Evolutionary conservation across 2,329 filamentous ascomycete genomes (phyloP).

Genomic region (Periconia sp.): DNA sequence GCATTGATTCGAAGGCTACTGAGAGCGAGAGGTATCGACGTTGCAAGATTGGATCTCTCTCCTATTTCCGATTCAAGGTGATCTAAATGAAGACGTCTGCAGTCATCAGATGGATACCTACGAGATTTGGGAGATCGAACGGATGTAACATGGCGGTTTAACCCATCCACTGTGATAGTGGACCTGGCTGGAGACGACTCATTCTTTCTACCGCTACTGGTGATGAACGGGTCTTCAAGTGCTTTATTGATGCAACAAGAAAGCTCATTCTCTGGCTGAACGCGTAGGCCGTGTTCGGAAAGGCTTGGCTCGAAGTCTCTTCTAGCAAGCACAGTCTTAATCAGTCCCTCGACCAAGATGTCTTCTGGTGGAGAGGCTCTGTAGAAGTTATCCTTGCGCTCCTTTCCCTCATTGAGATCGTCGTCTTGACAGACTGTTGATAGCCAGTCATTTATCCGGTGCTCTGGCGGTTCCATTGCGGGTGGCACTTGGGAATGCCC

Average conservation of each 20-base stretch:
- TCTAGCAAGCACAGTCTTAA: too few species aligned
- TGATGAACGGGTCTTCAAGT: conserved; percentile 2
- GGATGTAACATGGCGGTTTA: too few species aligned
- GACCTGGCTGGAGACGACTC: background rate
- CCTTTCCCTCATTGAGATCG: background rate
- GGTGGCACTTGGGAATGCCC: conserved; percentile 2
- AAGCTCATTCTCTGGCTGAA: too few species aligned
- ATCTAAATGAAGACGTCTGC: conserved; percentile 3
- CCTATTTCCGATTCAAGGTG: background rate
- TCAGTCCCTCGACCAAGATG: background rate
- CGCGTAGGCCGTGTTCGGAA: too few species aligned
- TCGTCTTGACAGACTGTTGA: conserved; percentile 3
- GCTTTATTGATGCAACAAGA: too few species aligned
- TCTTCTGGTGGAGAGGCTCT: background rate
- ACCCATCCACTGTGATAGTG: background rate
- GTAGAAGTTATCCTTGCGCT: too few species aligned
- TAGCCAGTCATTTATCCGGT: conserved; percentile 27
- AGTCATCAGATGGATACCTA: conserved; percentile 1
- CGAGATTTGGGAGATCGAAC: background rate
- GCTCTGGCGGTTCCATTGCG: conserved; percentile 5
- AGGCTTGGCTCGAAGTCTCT: too few species aligned
- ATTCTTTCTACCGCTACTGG: background rate
- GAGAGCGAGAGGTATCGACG: background rate
- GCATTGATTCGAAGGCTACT: too few species aligned
- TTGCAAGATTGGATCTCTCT: background rate